Conservation (phyloP, 2,329 filamentous ascomycete genomes). For the Trichoderma sp. region DNA sequence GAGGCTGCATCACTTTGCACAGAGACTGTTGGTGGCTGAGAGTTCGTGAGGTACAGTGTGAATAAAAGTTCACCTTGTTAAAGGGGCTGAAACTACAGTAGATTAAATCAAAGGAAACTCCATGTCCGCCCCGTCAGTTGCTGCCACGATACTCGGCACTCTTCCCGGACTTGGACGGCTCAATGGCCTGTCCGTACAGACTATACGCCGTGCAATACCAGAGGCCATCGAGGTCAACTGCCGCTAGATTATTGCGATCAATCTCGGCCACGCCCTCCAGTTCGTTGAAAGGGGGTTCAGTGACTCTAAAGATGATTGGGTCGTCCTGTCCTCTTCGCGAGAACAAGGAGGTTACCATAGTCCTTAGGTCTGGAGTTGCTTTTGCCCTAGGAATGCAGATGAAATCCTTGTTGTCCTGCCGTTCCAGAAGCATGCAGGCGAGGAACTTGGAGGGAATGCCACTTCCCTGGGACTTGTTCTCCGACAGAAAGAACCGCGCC, state of each 20-base stretch:
- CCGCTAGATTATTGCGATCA: neutral
- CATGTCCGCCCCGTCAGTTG: no score
- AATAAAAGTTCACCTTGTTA: no score
- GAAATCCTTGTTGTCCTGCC: neutral
- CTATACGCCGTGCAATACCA: neutral
- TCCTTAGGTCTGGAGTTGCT: neutral
- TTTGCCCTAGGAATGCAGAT: neutral
- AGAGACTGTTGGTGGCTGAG: no score
- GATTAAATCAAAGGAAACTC: no score
- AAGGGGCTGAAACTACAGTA: no score
- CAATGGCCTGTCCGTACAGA: neutral
- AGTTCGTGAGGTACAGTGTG: no score
- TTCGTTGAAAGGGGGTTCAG: neutral
- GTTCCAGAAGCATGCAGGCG: neutral
- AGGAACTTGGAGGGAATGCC: neutral
- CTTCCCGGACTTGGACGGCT: neutral
- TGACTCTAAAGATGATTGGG: neutral
- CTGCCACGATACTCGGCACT: neutral
- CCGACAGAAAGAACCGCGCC: neutral
- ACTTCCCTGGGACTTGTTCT: neutral
- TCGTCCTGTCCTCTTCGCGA: neutral
- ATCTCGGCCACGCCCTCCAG: neutral
- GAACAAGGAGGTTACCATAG: neutral
- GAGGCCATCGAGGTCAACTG: neutral
- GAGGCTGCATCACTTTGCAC: no score